phyloP scores from a whole-genome alignment of 306 rosid species.

The Vachellia collinsii region DNA sequence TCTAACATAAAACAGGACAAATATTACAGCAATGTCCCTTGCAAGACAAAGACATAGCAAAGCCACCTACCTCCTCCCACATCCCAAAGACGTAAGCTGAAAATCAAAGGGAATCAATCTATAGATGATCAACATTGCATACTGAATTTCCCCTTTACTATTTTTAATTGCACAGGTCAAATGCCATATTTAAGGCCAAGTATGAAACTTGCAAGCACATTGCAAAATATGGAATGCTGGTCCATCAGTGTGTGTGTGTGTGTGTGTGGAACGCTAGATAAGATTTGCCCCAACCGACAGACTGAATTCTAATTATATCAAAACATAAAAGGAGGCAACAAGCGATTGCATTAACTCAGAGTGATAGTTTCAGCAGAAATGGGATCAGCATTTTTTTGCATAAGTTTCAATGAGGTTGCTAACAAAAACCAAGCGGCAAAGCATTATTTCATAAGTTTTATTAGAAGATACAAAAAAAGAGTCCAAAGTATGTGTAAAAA shows the following conservation, averaged over 20 bases:
- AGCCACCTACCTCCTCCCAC: conserved; percentile 2
- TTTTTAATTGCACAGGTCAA: background rate
- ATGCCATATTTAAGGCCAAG: conserved; percentile 3
- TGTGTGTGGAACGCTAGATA: conserved; percentile 3
- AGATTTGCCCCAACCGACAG: background rate
- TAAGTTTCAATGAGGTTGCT: conserved; percentile 18
- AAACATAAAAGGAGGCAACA: conserved; percentile 6
- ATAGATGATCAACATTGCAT: background rate
- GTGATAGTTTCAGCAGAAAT: conserved; percentile 27
- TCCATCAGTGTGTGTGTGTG: too few relatives aligned
- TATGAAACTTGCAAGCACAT: conserved; percentile 31
- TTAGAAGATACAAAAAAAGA: conserved; percentile 14
- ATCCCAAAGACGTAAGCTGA: conserved; percentile 21
- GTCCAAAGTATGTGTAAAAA: conserved; percentile 41
- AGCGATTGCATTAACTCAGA: conserved; percentile 4
- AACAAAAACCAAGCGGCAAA: conserved; percentile 16
- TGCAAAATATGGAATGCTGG: background rate
- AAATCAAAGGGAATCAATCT: conserved; percentile 21
- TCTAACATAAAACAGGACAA: background rate
- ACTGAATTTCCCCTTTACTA: background rate
- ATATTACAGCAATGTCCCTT: background rate
- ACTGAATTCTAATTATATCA: conserved; percentile 28
- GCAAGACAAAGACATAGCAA: conserved; percentile 8
- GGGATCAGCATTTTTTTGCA: conserved; percentile 16
- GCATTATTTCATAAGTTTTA: conserved; percentile 1